phyloP scores from a whole-genome alignment of 2,329 filamentous ascomycete genomes.

The Venturia carpophila region DNA sequence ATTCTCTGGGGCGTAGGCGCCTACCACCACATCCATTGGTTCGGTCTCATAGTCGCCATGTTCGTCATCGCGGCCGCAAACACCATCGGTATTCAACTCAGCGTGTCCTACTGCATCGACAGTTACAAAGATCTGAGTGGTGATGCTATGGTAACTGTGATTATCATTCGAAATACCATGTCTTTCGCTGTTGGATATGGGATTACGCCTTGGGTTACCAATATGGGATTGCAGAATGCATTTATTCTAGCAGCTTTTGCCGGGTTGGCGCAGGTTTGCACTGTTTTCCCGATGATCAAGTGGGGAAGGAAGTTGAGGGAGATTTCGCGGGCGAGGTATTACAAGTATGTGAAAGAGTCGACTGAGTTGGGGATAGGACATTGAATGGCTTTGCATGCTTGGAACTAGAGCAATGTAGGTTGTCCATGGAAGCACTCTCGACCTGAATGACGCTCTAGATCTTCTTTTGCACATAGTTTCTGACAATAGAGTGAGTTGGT shows the following conservation, averaged over 20 bases:
- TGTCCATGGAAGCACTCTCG: not conserved
- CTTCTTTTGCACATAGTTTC: no score
- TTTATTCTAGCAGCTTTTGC: constrained; percentile 39
- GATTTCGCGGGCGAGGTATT: constrained; percentile 33
- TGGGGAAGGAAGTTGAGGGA: constrained; percentile 41
- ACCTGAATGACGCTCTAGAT: not conserved
- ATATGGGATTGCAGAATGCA: constrained; percentile 37
- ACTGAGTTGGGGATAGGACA: constrained; percentile 22
- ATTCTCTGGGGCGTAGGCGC: constrained; percentile 24
- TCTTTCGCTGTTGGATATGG: constrained; percentile 46
- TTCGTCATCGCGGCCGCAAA: constrained; percentile 35
- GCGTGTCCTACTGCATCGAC: constrained; percentile 42
- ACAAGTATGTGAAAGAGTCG: constrained; percentile 32
- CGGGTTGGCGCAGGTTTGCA: constrained; percentile 35
- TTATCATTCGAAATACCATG: constrained; percentile 44
- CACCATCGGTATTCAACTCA: constrained; percentile 37
- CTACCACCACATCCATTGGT: constrained; percentile 2
- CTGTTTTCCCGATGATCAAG: constrained; percentile 39
- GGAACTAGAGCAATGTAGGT: not conserved
- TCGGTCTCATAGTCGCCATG: constrained; percentile 12
- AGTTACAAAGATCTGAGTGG: constrained; percentile 42
- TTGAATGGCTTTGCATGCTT: not conserved
- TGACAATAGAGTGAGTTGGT: no score
- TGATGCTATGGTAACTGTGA: constrained; percentile 45
- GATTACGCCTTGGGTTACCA: constrained; percentile 38